Base-by-base conservation (phyloP, 306 rosid species). In the Arachis stenosperma region DNA sequence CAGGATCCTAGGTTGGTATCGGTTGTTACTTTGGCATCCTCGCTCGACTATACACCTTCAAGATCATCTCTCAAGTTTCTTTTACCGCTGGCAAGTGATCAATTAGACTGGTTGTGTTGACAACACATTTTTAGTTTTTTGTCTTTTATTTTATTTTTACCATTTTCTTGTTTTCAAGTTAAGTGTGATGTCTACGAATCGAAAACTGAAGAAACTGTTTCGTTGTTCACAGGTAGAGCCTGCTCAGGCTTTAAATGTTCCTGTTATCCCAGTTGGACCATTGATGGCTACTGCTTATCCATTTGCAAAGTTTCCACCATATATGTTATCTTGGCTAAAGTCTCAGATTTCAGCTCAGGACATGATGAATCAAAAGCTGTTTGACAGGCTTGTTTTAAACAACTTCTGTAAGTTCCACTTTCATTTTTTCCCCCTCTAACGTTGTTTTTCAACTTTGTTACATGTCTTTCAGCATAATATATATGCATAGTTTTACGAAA, bases 71-170 rank as follows among this genome's bases (percentile, higher is more conserved):
- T 86, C 75, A 89, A 86, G 67, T 69, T 90, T 62, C 89, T 93
- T 69, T 88, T 93, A 79, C 97, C 96, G n/a, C 81, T 93, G 94
- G 96, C 71, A 86, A 89, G 90, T 86, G 77, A 86, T 71, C 57
- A 64, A 57, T 48, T 42, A 57, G 65, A 66, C 59, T 54, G 78
- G 46, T 73, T 67, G 30, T 48, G 50, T 42, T 22, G 80, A 70
- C 15, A 59, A 27, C 40, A 5, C 30, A 54, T n/a, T 48, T 39
- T 65, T 36, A 13, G 12, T 50, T 46, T 43, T 33, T 33, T 33
- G 4, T 4, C 37, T 33, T 33, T 33, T 33, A 2, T 33, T 4
- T 33, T 33, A 33, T 33, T 33, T 33, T 4, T 33, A 33, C 37
- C 0, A 33, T 58, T 8, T 11, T 51, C 30, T 14, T 11, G 44